A percentile compares a stretch with the other conserved stretches of the same genome.
Evolutionary conservation across 164 flowering plant genomes (phyloP).

Genomic region (Berberis thunbergii): DNA sequence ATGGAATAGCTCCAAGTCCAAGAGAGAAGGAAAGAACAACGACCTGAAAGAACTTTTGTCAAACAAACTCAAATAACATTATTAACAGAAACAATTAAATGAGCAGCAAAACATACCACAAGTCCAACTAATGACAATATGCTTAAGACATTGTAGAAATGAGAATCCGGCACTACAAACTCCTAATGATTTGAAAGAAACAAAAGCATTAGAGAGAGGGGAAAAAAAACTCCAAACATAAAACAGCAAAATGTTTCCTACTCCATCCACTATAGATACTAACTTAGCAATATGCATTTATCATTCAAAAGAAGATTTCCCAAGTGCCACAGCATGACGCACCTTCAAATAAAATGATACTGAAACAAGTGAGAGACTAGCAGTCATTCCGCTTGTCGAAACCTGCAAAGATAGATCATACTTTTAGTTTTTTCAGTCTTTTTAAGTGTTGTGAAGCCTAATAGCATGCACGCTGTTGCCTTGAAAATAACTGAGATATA

Average conservation of each 20-base stretch:
- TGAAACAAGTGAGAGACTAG: conserved; percentile 69
- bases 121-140: conserved; percentile 73
- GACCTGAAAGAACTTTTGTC: no score
- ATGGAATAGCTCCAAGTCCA: no score
- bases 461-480: no score
- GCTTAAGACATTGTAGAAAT: conserved; percentile 34
- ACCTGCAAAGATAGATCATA: conserved; percentile 30
- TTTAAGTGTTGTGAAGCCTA: background rate
- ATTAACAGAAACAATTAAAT: background rate
- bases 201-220: background rate
- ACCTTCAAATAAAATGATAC: conserved; percentile 73
- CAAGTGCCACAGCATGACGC: conserved; percentile 2
- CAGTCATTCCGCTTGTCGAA: conserved; percentile 71
- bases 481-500: no score
- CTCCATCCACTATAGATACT: no score
- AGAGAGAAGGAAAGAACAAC: no score
- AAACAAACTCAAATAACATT: no score
- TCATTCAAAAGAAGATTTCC: background rate
- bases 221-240: background rate
- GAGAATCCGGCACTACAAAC: conserved; percentile 32
- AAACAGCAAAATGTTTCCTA: background rate
- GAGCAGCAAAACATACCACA: conserved; percentile 50
- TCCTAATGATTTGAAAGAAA: conserved; percentile 27
- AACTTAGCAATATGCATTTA: background rate
- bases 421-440: background rate